Evolutionary conservation across 116 monocot genomes (phyloP).

Genomic region (Posidonia oceanica): DNA sequence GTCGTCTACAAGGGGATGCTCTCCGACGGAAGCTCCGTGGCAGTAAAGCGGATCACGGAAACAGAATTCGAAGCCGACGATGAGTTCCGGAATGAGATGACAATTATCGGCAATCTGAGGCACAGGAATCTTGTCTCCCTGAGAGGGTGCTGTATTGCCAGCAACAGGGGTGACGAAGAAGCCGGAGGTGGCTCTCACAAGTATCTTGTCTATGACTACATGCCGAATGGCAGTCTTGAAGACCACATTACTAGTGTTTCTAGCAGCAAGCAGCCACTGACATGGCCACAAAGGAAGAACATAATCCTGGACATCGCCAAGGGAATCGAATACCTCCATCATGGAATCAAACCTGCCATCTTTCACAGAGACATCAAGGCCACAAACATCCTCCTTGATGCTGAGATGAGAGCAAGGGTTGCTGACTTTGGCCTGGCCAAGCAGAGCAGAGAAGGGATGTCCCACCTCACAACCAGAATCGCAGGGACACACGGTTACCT

Average conservation of each 20-base stretch:
- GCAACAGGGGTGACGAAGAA: constrained; percentile 16
- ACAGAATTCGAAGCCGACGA: background rate
- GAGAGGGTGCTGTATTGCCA: constrained; percentile 9
- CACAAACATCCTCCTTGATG: constrained; percentile 71
- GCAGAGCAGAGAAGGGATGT: constrained; percentile 52
- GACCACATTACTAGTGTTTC: constrained; percentile 31
- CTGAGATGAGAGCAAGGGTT: constrained; percentile 53
- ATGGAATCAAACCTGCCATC: constrained; percentile 69
- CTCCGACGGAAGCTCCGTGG: constrained; percentile 1
- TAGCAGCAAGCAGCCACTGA: constrained; percentile 10
- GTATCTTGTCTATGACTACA: constrained; percentile 70
- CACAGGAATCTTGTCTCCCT: constrained; percentile 6
- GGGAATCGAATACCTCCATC: constrained; percentile 62
- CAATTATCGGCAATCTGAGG: background rate
- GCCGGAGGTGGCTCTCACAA: constrained; percentile 11
- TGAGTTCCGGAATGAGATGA: constrained; percentile 6
- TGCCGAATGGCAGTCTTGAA: constrained; percentile 61
- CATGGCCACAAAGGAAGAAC: constrained; percentile 63
- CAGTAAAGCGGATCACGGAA: background rate
- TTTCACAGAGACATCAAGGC: constrained; percentile 80
- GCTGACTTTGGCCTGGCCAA: constrained; percentile 69
- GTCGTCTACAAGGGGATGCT: constrained; percentile 3
- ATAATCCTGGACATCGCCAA: constrained; percentile 66
- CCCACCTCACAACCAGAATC: constrained; percentile 59
- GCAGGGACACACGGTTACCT: constrained; percentile 84